phyloP scores from a whole-genome alignment of 768 basidiomycete genomes.

The Tephrocybe rancida region DNA sequence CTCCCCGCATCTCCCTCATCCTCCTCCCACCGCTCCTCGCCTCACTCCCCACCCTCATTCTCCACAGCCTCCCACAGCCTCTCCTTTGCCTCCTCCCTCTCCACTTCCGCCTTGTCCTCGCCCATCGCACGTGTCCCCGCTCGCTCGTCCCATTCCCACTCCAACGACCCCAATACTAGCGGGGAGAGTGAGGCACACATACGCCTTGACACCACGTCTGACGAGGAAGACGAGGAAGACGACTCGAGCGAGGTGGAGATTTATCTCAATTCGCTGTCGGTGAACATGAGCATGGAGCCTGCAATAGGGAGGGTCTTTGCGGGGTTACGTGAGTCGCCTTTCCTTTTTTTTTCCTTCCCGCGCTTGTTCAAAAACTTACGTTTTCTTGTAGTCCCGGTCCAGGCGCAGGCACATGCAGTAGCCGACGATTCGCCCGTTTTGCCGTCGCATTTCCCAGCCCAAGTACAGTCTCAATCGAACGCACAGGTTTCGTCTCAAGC shows the following conservation, averaged over 20 bases:
- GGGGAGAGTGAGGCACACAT: neutral
- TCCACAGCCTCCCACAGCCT: conserved; percentile 3
- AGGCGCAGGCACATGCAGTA: neutral
- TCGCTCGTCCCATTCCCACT: neutral
- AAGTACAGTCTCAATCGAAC: too few relatives aligned
- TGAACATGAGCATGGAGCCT: conserved; percentile 25
- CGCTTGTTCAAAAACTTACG: too few relatives aligned
- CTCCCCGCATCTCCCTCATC: neutral
- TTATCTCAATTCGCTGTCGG: conserved; percentile 32
- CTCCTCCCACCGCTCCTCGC: neutral
- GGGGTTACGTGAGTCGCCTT: too few relatives aligned
- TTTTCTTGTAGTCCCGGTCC: too few relatives aligned
- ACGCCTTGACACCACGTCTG: conserved; percentile 11
- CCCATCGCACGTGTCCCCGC: neutral
- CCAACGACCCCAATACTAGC: neutral
- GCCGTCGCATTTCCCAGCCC: neutral
- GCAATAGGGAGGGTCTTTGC: too few relatives aligned
- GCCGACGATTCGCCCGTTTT: conserved; percentile 10
- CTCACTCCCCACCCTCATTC: conserved; percentile 8
- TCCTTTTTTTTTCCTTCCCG: too few relatives aligned
- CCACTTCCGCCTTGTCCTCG: neutral
- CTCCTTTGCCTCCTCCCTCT: neutral
- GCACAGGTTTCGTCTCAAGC: neutral
- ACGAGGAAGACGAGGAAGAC: conserved; percentile 17
- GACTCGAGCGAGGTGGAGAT: conserved; percentile 33